Conservation (phyloP, 441 rosid species). For the Daphne laureola region DNA sequence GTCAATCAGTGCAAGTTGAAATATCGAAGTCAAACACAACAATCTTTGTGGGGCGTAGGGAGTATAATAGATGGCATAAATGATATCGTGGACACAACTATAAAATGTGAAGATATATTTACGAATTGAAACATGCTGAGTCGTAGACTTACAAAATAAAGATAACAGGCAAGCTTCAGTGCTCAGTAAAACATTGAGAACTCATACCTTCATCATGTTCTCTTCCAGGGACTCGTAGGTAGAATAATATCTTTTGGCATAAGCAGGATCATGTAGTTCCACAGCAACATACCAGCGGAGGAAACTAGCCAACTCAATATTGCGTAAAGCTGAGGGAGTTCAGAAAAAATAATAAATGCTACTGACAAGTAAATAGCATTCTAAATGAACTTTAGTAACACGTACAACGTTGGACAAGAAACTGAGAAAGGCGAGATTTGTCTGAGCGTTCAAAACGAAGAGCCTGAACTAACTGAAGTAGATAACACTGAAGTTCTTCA, state of each 20-base stretch:
- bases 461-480: conserved; percentile 98
- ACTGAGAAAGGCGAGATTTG: conserved; percentile 89
- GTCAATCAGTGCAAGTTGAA: too few relatives aligned
- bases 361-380: conserved; percentile 8
- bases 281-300: conserved; percentile 96
- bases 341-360: conserved; percentile 23
- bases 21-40: too few relatives aligned
- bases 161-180: conserved; percentile 3
- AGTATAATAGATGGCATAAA: conserved; percentile 6
- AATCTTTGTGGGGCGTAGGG: too few relatives aligned
- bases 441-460: conserved; percentile 96
- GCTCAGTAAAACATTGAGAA: conserved; percentile 7
- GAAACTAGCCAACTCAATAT: conserved; percentile 92
- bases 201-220: conserved; percentile 67
- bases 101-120: neutral
- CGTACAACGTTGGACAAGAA: conserved; percentile 92
- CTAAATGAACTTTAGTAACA: conserved; percentile 8
- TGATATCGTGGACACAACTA: neutral
- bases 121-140: conserved; percentile 6
- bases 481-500: conserved; percentile 96
- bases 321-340: conserved; percentile 57
- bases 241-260: conserved; percentile 69
- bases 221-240: conserved; percentile 76
- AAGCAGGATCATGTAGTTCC: conserved; percentile 81
- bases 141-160: too few relatives aligned